These are phyloP conservation scores for Pharus latifolius DNA, from an alignment of 176 grass and related monocot genomes.

Conservation along the genomic window DNA sequence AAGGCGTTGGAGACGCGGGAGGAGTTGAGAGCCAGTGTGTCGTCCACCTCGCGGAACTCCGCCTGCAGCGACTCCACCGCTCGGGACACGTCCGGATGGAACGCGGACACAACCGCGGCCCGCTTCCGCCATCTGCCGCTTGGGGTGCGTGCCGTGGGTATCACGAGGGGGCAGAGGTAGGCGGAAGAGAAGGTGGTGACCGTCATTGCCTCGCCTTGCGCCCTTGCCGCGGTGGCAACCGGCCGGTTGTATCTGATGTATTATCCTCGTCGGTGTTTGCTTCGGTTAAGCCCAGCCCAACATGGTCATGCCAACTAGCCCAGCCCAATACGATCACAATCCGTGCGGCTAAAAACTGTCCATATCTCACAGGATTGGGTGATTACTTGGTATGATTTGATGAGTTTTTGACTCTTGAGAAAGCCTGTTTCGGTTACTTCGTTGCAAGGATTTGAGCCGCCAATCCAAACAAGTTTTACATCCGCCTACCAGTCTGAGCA, in stretches of 20 bases:
- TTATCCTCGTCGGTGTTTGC: not conserved
- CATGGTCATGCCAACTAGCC: too few species aligned
- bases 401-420: too few species aligned
- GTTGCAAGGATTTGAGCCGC: too few species aligned
- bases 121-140: not conserved
- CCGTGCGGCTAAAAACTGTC: too few species aligned
- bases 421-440: too few species aligned
- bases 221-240: not conserved
- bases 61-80: slow-evolving; percentile 62
- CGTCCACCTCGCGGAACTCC: slow-evolving; percentile 59
- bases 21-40: slow-evolving; percentile 61
- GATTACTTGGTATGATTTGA: too few species aligned
- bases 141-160: not conserved
- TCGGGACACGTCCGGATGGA: slow-evolving; percentile 51
- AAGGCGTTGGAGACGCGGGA: slow-evolving; percentile 67
- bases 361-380: too few species aligned
- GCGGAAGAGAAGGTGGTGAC: not conserved
- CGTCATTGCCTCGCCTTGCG: slow-evolving; percentile 33
- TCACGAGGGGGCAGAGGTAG: not conserved
- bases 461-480: too few species aligned
- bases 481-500: too few species aligned
- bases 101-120: not conserved
- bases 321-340: not conserved
- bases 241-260: not conserved
- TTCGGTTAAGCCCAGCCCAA: not conserved